A percentile compares a stretch with the other conserved stretches of the same genome.
Evolutionary conservation across 2,329 filamentous ascomycete species (phyloP).

Genomic region (Pseudogymnoascus sp.): DNA sequence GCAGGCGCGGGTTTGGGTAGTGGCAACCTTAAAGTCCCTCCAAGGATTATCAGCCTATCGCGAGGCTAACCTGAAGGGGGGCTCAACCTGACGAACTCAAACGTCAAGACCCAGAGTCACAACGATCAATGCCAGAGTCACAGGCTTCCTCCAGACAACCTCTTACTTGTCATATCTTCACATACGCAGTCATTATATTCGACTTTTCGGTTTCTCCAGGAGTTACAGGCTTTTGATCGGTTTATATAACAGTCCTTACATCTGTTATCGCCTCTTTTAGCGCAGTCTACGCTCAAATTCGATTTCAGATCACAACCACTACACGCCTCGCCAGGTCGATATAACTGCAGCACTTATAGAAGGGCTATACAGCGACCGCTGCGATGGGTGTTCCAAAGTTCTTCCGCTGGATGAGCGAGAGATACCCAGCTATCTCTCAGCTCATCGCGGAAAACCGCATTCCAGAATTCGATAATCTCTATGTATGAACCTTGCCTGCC

Average conservation of each 20-base stretch:
- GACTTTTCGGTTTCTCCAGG: slow-evolving; percentile 3
- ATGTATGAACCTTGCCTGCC: slow-evolving; percentile 45
- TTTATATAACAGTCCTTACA: slow-evolving; percentile 5
- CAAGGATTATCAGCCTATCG: slow-evolving; percentile 8
- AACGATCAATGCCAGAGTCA: slow-evolving; percentile 3
- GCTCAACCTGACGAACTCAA: slow-evolving; percentile 3
- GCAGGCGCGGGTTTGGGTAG: slow-evolving; percentile 6
- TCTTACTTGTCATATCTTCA: background rate
- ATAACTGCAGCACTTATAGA: slow-evolving; percentile 1
- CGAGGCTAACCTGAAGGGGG: slow-evolving; percentile 6
- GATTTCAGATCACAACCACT: slow-evolving; percentile 1
- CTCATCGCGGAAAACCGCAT: slow-evolving; percentile 98
- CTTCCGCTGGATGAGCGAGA: slow-evolving; percentile 88
- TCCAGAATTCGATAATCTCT: slow-evolving; percentile 96
- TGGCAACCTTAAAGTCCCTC: slow-evolving; percentile 8
- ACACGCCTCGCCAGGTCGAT: background rate
- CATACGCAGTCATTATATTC: slow-evolving; percentile 1
- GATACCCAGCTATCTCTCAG: slow-evolving; percentile 97
- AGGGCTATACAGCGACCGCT: slow-evolving; percentile 4
- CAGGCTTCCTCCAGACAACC: slow-evolving; percentile 2
- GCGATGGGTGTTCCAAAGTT: slow-evolving; percentile 47
- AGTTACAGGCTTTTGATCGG: slow-evolving; percentile 4
- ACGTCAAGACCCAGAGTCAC: background rate
- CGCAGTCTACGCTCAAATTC: background rate
- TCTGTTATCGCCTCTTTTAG: slow-evolving; percentile 6